Base-by-base conservation (phyloP, 148 eudicot genomes). In the Persicaria maculosa region DNA sequence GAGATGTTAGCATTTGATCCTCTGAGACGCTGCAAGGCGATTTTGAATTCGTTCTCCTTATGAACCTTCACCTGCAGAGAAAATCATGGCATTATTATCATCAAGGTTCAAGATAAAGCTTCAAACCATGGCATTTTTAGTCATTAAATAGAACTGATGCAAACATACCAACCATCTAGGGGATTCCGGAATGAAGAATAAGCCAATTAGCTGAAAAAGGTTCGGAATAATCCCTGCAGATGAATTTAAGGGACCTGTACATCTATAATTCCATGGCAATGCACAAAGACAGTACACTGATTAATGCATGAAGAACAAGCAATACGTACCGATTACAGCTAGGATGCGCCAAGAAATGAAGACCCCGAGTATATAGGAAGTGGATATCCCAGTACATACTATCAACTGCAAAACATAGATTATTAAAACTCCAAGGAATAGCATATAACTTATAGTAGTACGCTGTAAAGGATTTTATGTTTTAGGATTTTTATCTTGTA, bases 81-180 rank as follows among this genome's bases (percentile, higher is more conserved):
- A 1, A 46, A 71, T 47, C 72, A 16, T 15, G 2, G 31, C 9
- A 3, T 16, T 20, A 31, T 76, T 20, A 46, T 36, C 67, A 15
- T 2, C 36, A 43, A 31, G 40, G 40, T 31, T 31, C 40, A 31
- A 31, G 19, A 19, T 7, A 45, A 5, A 6, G 43, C 31, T 59
- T 58, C 48, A 59, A 17, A 31, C 10, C 40, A 59, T 36, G 70
- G 2, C 15, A 14, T 16, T 4, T 14, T 53, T 5, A 7, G 19
- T 65, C 4, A 65, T 4, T 40, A 62, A 47, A 36, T 64, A 25
- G 0, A 31, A 16, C 22, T 67, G 45, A 19, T 4, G 10, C 5
- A n/a, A 50, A 59, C 80, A 77, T 76, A 84, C 87, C 87, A 84
- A 68, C 81, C 79, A 82, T 84, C 87, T 84, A 2, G 85, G 87